A percentile compares a stretch with the other conserved stretches of the same genome.
Evolutionary conservation across 1,139 yeast genomes (phyloP).

Genomic region (Yamadazyma dushanensis): DNA sequence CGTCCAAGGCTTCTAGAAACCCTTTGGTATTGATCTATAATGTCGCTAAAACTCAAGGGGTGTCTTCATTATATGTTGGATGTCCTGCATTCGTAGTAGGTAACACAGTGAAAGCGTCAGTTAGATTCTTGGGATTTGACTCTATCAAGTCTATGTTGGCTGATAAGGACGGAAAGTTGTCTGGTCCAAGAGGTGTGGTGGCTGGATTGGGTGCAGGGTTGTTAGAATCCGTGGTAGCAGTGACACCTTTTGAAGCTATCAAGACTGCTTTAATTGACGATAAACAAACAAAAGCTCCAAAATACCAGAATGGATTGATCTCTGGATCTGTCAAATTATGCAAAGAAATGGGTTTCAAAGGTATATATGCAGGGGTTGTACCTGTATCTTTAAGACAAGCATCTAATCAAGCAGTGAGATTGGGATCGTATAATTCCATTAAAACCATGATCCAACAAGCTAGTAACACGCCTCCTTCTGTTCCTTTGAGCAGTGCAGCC

Average conservation of each 20-base stretch:
- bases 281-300: conserved; percentile 72
- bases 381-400: conserved; percentile 97
- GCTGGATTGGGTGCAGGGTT: conserved; percentile 98
- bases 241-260: conserved; percentile 95
- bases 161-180: conserved; percentile 82
- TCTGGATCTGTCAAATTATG: conserved; percentile 65
- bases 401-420: conserved; percentile 89
- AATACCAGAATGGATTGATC: conserved; percentile 67
- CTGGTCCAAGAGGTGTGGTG: conserved; percentile 86
- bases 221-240: conserved; percentile 87
- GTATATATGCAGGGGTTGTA: conserved; percentile 83
- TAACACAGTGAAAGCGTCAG: conserved; percentile 92
- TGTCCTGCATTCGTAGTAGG: conserved; percentile 97
- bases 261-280: conserved; percentile 96
- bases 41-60: conserved; percentile 77
- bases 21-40: conserved; percentile 79
- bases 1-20: conserved; percentile 69
- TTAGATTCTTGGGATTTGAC: conserved; percentile 90
- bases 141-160: conserved; percentile 72
- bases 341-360: conserved; percentile 76
- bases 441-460: conserved; percentile 79
- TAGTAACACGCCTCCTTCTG: conserved; percentile 59
- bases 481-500: conserved; percentile 74
- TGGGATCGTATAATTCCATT: conserved; percentile 90
- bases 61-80: conserved; percentile 83